Evolutionary conservation across 176 grass and related monocot species (phyloP).

Genomic region (Zizania latifolia): DNA sequence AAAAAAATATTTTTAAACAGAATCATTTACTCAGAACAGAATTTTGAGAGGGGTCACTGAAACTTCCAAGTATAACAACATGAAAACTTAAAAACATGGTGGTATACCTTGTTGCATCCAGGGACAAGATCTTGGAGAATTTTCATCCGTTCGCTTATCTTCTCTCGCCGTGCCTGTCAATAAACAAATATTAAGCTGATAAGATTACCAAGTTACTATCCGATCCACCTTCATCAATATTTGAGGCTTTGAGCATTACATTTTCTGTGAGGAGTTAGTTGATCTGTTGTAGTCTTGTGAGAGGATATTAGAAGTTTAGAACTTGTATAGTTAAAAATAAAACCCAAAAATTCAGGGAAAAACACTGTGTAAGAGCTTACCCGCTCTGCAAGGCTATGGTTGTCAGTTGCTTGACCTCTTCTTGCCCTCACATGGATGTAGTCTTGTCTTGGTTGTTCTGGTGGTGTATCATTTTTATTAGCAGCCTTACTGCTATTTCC

Average conservation of each 20-base stretch:
- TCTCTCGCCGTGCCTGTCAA: slow-evolving; percentile 65
- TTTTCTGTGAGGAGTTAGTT: neutral
- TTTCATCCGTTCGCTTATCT: slow-evolving; percentile 85
- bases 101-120: slow-evolving; percentile 78
- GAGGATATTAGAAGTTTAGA: neutral
- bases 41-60: neutral
- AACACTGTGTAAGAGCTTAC: slow-evolving; percentile 25
- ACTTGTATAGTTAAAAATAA: neutral
- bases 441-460: slow-evolving; percentile 58
- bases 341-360: neutral
- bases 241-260: neutral
- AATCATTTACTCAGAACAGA: slow-evolving; percentile 11
- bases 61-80: neutral
- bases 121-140: slow-evolving; percentile 81
- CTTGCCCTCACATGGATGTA: slow-evolving; percentile 80
- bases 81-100: neutral
- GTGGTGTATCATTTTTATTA: slow-evolving; percentile 42
- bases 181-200: slow-evolving; percentile 21
- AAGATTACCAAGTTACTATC: neutral
- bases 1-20: neutral
- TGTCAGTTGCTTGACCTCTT: slow-evolving; percentile 85
- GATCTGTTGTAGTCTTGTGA: neutral
- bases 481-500: slow-evolving; percentile 35
- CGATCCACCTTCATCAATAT: neutral
- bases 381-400: slow-evolving; percentile 80